Evolutionary conservation across 768 basidiomycete genomes (phyloP).

Genomic region (Kwoniella pini): DNA sequence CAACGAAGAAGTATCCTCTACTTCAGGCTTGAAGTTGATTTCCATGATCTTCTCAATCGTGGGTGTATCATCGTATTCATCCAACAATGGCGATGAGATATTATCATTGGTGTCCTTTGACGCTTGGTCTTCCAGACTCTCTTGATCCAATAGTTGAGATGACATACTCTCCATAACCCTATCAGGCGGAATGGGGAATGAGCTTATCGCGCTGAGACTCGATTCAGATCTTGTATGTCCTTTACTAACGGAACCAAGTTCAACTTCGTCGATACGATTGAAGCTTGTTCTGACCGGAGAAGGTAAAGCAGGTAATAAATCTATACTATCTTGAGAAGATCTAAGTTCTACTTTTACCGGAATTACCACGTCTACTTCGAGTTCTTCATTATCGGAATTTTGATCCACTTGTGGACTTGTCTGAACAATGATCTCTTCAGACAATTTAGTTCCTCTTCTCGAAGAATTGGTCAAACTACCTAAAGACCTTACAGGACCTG

Average conservation of each 20-base stretch:
- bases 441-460: constrained; percentile 1
- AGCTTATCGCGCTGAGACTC: constrained; percentile 16
- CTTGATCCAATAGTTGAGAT: too few relatives aligned
- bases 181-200: constrained; percentile 22
- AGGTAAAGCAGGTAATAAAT: not conserved
- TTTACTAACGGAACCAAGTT: not conserved
- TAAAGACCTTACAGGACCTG: not conserved
- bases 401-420: not conserved
- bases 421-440: not conserved
- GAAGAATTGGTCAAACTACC: not conserved
- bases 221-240: constrained; percentile 13
- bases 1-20: not conserved
- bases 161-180: constrained; percentile 3
- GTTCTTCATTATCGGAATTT: not conserved
- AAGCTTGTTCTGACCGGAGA: not conserved
- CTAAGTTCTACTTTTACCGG: not conserved
- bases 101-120: too few relatives aligned
- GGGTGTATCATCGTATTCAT: not conserved
- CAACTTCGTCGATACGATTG: too few relatives aligned
- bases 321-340: not conserved
- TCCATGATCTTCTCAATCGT: not conserved
- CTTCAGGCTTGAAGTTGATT: not conserved
- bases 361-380: not conserved
- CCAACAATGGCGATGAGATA: not conserved
- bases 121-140: too few relatives aligned